Base-by-base conservation (phyloP, 768 basidiomycete genomes). In the Tephrocybe sp. region DNA sequence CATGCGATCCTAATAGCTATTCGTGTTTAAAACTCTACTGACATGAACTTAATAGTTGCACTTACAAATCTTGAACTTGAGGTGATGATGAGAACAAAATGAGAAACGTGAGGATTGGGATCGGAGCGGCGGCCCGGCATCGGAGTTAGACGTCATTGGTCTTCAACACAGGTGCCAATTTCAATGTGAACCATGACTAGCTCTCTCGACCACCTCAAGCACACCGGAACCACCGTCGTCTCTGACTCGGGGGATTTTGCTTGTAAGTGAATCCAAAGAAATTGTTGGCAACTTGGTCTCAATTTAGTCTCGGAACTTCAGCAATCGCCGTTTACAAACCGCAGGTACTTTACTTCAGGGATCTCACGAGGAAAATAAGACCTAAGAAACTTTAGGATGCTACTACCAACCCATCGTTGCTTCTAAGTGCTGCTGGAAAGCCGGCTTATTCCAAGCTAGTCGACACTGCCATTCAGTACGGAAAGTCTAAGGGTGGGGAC, bases 201-300 rank as follows among this genome's bases (percentile, higher is more conserved):
- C 63, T 88, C 89, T 41, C 85, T 92, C 60, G 89, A 91, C 64
- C 72, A 69, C 54, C 89, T 96, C 67, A 96, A 96, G 67, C 80
- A 87, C 61, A 89, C 89, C 62, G 96, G 94, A 63, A 98, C 96
- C 65, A 83, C 89, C 68, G 95, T 98, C 72, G 93, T 96, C 65
- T 94, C 92, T 42, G 96, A 99, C 79, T 95, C 93, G 52, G 96
- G 95, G 49, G 95, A 97, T 73, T 96, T 97, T 66, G 91, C 90
- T 72, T 80, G 92, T 79, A 60, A 48, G 77, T 63, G 30, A 32
- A 11, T 10, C 5, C 16, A 14, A 77, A 52, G 45, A n/a, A n/a
- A n/a, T 38, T 16, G 11, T 22, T 30, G 19, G 34, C 17, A 42
- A 26, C 30, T 22, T 20, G 5, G 34, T 64, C 74, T 59, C 4